Base-by-base conservation (phyloP, 805 yeast genomes). In the Saccharomycopsis amapae region DNA sequence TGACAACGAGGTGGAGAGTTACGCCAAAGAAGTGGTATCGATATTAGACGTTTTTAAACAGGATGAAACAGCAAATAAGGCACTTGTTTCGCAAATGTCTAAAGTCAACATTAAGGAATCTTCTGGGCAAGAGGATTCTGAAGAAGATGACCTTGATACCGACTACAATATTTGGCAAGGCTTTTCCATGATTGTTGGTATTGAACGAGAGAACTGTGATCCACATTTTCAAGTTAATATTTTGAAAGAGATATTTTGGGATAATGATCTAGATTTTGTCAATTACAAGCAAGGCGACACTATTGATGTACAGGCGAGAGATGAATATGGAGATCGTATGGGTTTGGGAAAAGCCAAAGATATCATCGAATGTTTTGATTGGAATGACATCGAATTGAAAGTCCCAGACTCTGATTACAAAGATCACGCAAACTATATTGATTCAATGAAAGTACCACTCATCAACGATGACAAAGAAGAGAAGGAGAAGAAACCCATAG, bases 1-100 rank as follows among this genome's bases (percentile, higher is more conserved):
- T 55, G 96, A 86, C 57, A 54, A 12, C 48, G 57, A 22, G 73
- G 81, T 58, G 78, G 80, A 22, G 66, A 62, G 18, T 52, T 60
- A 5, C 62, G 64, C 5, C 63, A 56, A 40, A 71, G 78, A 45
- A 31, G n/a, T 50, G 12, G 18, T 4, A 23, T 10, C 7, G 12
- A 42, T 42, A 15, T 12, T 51, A 65, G 60, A 10, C 70, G 71
- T 50, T 38, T 58, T 9, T 59, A 55, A 46, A 55, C 53, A 50
- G 28, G 58, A 53, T 22, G 33, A 44, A 13, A 38, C 38, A 39
- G 26, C 12, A 17, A 19, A 20, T 17, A 40, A 31, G 13, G 12
- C 7, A n/a, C n/a, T n/a, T n/a, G n/a, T n/a, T n/a, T n/a, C n/a
- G n/a, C 18, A 10, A 37, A 23, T 10, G 23, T 22, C 10, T 10